These are phyloP conservation scores for Tricholoma hemisulphureum DNA, from an alignment of 768 basidiomycete species.

Conservation along the genomic window DNA sequence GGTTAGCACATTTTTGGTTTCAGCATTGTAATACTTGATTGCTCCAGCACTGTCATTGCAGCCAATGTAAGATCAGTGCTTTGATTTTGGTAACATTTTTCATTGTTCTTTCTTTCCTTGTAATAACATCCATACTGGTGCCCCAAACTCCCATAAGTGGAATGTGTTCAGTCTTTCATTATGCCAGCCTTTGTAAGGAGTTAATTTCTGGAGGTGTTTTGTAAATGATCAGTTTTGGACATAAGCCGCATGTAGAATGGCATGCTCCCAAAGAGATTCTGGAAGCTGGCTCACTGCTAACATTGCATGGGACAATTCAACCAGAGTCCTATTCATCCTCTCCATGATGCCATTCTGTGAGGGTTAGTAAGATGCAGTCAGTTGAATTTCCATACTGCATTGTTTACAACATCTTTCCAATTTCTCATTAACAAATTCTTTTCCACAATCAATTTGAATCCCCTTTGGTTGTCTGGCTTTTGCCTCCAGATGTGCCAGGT, in stretches of 20 bases:
- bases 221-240: neutral
- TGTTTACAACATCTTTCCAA: neutral
- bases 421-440: neutral
- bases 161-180: constrained; percentile 20
- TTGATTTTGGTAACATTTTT: no score
- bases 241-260: neutral
- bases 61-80: no score
- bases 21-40: no score
- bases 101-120: no score
- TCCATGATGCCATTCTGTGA: constrained; percentile 36
- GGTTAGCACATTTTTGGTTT: no score
- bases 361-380: constrained; percentile 28
- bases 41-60: no score
- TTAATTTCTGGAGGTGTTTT: neutral
- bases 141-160: no score
- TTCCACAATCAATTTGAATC: constrained; percentile 1
- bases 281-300: constrained; percentile 11
- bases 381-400: constrained; percentile 26
- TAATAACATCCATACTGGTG: no score
- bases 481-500: no score
- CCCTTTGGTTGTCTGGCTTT: no score
- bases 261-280: constrained; percentile 1
- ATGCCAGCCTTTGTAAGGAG: constrained; percentile 17
- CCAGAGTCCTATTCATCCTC: constrained; percentile 25
- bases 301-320: neutral